Base-by-base conservation (phyloP, 2,329 filamentous ascomycete species). In the Triangularia verruculosa region DNA sequence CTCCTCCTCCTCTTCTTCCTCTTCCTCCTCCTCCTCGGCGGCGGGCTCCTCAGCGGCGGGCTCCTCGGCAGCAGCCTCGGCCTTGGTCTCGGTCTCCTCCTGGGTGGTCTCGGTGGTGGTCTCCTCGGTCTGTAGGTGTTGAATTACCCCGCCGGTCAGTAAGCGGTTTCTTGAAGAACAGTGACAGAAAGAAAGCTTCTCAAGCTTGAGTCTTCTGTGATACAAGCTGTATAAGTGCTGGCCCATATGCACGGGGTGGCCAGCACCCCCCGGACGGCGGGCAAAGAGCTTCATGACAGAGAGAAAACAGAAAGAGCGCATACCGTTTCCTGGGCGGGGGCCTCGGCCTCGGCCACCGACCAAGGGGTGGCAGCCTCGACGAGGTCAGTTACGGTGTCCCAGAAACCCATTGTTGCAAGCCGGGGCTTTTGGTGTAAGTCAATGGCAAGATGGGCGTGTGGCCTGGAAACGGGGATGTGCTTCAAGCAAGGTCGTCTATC, bases 281-380 rank as follows among this genome's bases (percentile, higher is more conserved):
- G 43, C 13, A 52, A 61, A 59, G 30, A 27, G 28, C 51, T 53
- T 4, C n/a, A n/a, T n/a, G n/a, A 54, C 39, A 3, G 34, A 39
- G 7, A 15, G n/a, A 13, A 58, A 25, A 58, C 53, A 59, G 64
- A 66, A 67, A 61, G 62, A 61, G 65, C 66, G 66, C 66, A 64
- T 66, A 68, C 67, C 63, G 58, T 80, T 86, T 86, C 80, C 82
- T 87, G 80, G 82, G 86, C 80, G 82, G 86, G 81, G 83, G 86
- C 86, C 79, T 89, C 86, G 70, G 86, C 86, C 76, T 89, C 83
- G 70, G 82, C 86, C 70, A 82, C 82, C 75, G 79, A 81, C 86
- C 86, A 89, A 75, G 86, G 86, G 79, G 83, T 81, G 70, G 83
- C 86, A 67, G 86, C 86, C 78, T 88, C 85, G 74, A 87, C 78